These are phyloP conservation scores for Fusarium sp. DNA, from an alignment of 2,329 filamentous ascomycete species.

Conservation along the genomic window DNA sequence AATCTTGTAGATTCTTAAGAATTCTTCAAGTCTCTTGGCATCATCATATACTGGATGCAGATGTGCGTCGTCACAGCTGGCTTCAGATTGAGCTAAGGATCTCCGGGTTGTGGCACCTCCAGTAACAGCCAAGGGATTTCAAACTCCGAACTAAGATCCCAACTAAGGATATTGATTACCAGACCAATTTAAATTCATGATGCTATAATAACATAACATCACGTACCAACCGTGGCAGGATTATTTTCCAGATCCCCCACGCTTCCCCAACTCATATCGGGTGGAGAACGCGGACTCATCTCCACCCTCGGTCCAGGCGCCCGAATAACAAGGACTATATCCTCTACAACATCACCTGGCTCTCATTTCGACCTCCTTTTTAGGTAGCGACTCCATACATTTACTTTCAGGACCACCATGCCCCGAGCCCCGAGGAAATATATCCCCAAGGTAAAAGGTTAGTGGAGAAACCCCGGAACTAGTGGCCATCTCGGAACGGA, in stretches of 20 bases:
- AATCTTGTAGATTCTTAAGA: too few relatives aligned
- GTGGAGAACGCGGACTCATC: slow-evolving; percentile 5
- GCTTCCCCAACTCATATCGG: background rate
- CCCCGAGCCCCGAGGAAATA: slow-evolving; percentile 25
- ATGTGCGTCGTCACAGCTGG: too few relatives aligned
- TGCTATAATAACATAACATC: background rate
- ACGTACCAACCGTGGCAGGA: background rate
- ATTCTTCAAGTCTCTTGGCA: too few relatives aligned
- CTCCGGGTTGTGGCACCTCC: too few relatives aligned
- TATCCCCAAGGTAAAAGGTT: slow-evolving; percentile 46
- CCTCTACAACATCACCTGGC: background rate
- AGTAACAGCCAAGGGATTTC: too few relatives aligned
- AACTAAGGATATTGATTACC: too few relatives aligned
- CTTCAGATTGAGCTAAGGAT: too few relatives aligned
- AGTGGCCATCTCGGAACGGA: background rate
- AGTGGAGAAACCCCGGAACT: background rate
- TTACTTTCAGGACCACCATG: background rate
- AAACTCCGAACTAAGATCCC: too few relatives aligned
- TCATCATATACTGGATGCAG: too few relatives aligned
- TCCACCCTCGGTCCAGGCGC: slow-evolving; percentile 12
- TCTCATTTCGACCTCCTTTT: slow-evolving; percentile 13
- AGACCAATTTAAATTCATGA: too few relatives aligned
- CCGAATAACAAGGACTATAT: slow-evolving; percentile 5
- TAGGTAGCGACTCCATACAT: background rate
- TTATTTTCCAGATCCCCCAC: background rate